Percentiles rank a stretch among this genome's conserved stretches.
Conservation (phyloP, 768 basidiomycete species). For the Auricularia auricula-judae region DNA sequence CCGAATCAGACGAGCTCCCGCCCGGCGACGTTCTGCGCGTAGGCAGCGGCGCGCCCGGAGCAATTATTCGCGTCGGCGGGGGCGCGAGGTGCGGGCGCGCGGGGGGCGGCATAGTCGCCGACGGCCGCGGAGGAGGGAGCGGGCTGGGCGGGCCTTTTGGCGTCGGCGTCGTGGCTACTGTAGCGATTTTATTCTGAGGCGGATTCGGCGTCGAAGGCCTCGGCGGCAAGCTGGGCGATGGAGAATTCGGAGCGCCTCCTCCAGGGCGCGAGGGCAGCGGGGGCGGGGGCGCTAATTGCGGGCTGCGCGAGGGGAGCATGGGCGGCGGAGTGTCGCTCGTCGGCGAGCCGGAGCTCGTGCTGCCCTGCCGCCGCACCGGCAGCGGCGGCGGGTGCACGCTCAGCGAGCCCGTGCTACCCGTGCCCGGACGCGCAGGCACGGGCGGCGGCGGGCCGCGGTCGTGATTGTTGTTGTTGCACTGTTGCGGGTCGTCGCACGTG, state of each 20-base stretch:
- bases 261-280: slow-evolving; percentile 13
- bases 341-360: slow-evolving; percentile 9
- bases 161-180: not conserved
- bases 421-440: slow-evolving; percentile 30
- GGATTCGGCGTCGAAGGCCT: not conserved
- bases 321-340: not conserved
- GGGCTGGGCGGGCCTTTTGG: slow-evolving; percentile 1
- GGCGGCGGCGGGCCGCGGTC: slow-evolving; percentile 24
- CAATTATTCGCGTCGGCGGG: slow-evolving; percentile 67
- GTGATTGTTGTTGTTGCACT: slow-evolving; percentile 14
- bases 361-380: not conserved
- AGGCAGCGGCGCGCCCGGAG: slow-evolving; percentile 57
- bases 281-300: slow-evolving; percentile 11
- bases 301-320: not conserved
- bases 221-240: not conserved
- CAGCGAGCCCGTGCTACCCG: slow-evolving; percentile 4
- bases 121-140: slow-evolving; percentile 17
- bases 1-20: slow-evolving; percentile 29
- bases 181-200: not conserved
- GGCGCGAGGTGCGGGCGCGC: slow-evolving; percentile 40
- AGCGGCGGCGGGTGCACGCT: not conserved
- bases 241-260: not conserved
- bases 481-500: slow-evolving; percentile 10
- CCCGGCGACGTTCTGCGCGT: slow-evolving; percentile 29
- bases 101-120: slow-evolving; percentile 10